Percentiles rank a stretch among this genome's conserved stretches.
Evolutionary conservation across 805 yeast species (phyloP).

Genomic region (Wickerhamomyces kurtzmanii): DNA sequence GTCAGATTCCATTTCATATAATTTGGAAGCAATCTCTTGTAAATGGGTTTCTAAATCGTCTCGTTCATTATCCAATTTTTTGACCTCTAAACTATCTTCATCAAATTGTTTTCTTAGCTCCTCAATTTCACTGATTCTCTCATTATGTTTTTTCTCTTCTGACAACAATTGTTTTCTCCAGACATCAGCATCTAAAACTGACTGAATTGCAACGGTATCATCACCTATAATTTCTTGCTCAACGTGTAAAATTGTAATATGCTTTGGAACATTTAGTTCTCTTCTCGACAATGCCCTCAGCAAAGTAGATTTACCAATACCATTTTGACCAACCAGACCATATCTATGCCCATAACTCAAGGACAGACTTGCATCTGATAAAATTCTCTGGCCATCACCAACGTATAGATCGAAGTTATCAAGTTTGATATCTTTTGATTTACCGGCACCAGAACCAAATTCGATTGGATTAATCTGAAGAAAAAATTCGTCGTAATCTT

Average conservation of each 20-base stretch:
- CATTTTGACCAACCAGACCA: slow-evolving; percentile 97
- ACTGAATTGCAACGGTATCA: slow-evolving; percentile 81
- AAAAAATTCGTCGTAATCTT: slow-evolving; percentile 91
- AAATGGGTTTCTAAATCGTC: slow-evolving; percentile 76
- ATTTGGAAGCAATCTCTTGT: slow-evolving; percentile 70
- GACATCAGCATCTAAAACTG: slow-evolving; percentile 98
- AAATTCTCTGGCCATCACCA: slow-evolving; percentile 90
- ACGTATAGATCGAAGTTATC: slow-evolving; percentile 92
- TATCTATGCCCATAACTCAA: slow-evolving; percentile 89
- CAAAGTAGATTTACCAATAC: slow-evolving; percentile 97
- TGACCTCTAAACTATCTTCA: slow-evolving; percentile 63
- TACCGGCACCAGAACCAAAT: slow-evolving; percentile 83
- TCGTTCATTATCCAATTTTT: slow-evolving; percentile 80
- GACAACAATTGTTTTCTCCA: slow-evolving; percentile 87
- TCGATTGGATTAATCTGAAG: slow-evolving; percentile 93
- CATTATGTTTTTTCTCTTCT: slow-evolving; percentile 69
- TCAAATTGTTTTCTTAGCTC: slow-evolving; percentile 60
- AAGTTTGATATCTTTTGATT: slow-evolving; percentile 91
- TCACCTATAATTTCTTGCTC: slow-evolving; percentile 97
- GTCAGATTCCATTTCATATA: slow-evolving; percentile 91
- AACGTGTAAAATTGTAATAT: slow-evolving; percentile 90
- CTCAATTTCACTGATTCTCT: slow-evolving; percentile 70
- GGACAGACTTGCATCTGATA: slow-evolving; percentile 80
- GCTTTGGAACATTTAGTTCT: slow-evolving; percentile 90
- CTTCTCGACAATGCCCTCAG: slow-evolving; percentile 87